A percentile compares a stretch with the other conserved stretches of the same genome.
phyloP scores from a whole-genome alignment of 768 basidiomycete genomes.

The Austroboletus eburneus region DNA sequence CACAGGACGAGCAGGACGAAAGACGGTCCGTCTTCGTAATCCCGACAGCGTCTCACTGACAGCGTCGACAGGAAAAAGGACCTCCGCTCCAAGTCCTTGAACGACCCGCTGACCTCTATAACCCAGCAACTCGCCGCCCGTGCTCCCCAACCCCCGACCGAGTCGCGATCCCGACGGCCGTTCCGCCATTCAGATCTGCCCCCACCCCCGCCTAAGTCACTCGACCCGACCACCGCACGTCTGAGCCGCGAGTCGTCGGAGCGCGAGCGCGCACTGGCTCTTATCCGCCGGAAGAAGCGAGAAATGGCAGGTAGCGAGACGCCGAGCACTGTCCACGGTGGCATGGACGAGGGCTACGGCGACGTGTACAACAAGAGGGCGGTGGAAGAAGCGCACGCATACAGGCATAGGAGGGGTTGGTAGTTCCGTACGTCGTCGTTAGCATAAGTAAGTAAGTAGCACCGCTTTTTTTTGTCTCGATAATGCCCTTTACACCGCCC shows the following conservation, averaged over 20 bases:
- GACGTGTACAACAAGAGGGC: slow-evolving; percentile 69
- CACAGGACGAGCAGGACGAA: slow-evolving; percentile 24
- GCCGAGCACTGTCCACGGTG: slow-evolving; percentile 53
- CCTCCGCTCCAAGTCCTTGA: slow-evolving; percentile 52
- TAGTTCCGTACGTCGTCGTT: no score
- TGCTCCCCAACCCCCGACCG: neutral
- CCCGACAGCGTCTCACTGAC: neutral
- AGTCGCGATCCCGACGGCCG: neutral
- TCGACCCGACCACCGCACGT: slow-evolving; percentile 50
- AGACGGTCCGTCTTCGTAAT: slow-evolving; percentile 30
- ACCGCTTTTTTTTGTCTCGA: no score
- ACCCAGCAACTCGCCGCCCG: slow-evolving; percentile 57
- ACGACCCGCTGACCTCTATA: slow-evolving; percentile 75
- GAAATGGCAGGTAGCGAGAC: slow-evolving; percentile 48
- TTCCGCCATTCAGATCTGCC: no score
- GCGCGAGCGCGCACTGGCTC: slow-evolving; percentile 67
- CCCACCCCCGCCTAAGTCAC: slow-evolving; percentile 12
- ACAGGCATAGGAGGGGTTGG: slow-evolving; percentile 13
- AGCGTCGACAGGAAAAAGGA: slow-evolving; percentile 51
- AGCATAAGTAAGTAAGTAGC: no score
- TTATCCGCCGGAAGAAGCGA: slow-evolving; percentile 61
- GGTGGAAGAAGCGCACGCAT: slow-evolving; percentile 61
- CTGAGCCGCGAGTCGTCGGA: slow-evolving; percentile 71
- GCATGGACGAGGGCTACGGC: slow-evolving; percentile 45
- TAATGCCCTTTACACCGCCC: no score